Base-by-base conservation (phyloP, 495 filamentous ascomycete genomes). In the Lichenothelia convexa region DNA sequence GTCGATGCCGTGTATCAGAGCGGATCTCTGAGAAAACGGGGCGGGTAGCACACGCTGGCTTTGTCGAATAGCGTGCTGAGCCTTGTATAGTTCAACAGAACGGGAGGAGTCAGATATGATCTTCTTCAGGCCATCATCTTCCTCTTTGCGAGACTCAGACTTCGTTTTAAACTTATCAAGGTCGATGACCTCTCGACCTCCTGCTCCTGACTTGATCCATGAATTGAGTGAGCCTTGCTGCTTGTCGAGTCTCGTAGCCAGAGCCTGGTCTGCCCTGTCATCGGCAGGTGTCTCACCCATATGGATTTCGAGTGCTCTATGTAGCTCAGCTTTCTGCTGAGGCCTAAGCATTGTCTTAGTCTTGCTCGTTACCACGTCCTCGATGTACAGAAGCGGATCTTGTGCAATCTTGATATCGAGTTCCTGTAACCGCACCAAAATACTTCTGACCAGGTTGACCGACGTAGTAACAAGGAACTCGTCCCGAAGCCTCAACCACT, bases 401-500 rank as follows among this genome's bases (percentile, higher is more conserved):
- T 66, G 55, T 21, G 71, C 69, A 18, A 92, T 60, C 16, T 67
- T 67, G 47, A 92, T 75, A 34, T 67, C 65, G 23, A 74, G 71
- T 26, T 79, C 73, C 8, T 68, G 71, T 13, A 93, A 55, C 15
- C 81, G 73, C 4, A 65, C 63, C 30, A 94, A 66, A 19, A 94
- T 63, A 50, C 87, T 83, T 17, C 61, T 55, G 19, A 75, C 67
- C 17, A 79, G 58, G 13, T 58, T 73, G 32, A 85, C 78, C 36
- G 80, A 68, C 8, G 76, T 78, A 12, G 61, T 68, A 36, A 79
- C 70, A n/a, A 94, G 68, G 44, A 80, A 93, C 22, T 71, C 66
- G 53, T 94, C 86, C 41, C 80, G 73, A 3, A 94, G 61, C 40
- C 85, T 68, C 9, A 94, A 61, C 80, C 85, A 87, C 50, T 77